Evolutionary conservation across 2,329 filamentous ascomycete genomes (phyloP), one percentile per base, ranked within the genome.

Genomic region (Amauroascus verrucosus): DNA sequence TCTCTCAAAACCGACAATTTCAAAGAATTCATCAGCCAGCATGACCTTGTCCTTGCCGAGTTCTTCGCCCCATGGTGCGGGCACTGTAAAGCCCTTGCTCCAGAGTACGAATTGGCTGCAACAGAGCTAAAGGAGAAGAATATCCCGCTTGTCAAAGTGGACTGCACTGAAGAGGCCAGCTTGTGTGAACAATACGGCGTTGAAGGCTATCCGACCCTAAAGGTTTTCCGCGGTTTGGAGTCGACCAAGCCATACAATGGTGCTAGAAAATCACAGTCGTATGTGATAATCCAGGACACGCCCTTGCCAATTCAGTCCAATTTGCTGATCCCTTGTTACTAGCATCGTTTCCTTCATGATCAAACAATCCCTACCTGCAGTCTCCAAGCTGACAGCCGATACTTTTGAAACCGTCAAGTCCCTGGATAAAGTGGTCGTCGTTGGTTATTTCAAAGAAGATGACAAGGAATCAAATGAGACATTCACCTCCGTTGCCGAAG

Each of bases 1-100:
- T 82, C 88, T 62, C 78, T 98, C 60, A 94, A 86, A 72, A 84
- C 84, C 71, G 88, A 91, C 67, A 88, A 80, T 60, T 98, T 98
- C 71, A 79, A 86, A 62, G 80, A 84, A 57, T 98, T 96, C 72
- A 76, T 98, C 67, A 85, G 85, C 70, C 74, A 82, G 63, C 86
- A 97, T 71, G 83, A 88, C 64, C 80, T 98, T 54, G 91, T 96
- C 53, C 84, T 98, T 58, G 89, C 89, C 64, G 90, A 98, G 77
- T 98, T 96, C 82, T 96, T 88, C 71, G 91, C 91, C 62, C 90
- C 91, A 63, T 95, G 91, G 90, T 95, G 87, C 63, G 91, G 90
- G 61, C 91, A 97, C 80, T 97, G 91, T 86, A 97, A 98, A 80
- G 91, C 91, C 57, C 87, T 98, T 61, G 93, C 73, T 32, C 73